phyloP scores from a whole-genome alignment of 768 basidiomycete genomes.

The Trametes elegans region DNA sequence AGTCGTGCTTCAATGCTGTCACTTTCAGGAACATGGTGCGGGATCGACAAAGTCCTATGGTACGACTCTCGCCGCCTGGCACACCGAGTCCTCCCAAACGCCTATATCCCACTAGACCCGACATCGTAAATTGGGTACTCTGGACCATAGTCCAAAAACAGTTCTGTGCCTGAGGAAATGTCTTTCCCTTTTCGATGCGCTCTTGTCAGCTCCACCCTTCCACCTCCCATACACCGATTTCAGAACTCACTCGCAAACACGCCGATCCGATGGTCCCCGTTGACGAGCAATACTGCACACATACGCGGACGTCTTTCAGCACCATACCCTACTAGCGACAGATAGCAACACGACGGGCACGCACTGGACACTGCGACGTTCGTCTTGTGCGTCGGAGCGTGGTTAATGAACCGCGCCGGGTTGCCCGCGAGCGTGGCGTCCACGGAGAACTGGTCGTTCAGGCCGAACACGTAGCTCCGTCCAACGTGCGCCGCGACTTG shows the following conservation, averaged over 20 bases:
- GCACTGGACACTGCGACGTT: constrained; percentile 51
- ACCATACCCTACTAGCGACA: not conserved
- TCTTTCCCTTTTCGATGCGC: no score
- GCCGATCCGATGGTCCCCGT: constrained; percentile 67
- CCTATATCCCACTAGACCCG: no score
- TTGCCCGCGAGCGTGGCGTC: constrained; percentile 61
- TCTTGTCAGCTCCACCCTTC: not conserved
- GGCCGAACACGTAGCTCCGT: constrained; percentile 61
- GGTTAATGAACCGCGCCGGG: constrained; percentile 68
- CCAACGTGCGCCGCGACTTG: constrained; percentile 47
- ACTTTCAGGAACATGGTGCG: no score
- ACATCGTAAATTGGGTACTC: constrained; percentile 37
- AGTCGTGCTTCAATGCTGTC: no score
- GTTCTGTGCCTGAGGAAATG: constrained; percentile 44
- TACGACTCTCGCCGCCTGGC: no score
- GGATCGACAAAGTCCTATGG: no score
- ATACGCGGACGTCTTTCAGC: no score
- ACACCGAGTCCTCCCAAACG: no score
- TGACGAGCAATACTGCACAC: constrained; percentile 50
- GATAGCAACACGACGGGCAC: constrained; percentile 8
- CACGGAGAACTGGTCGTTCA: constrained; percentile 47
- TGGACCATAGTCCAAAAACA: constrained; percentile 59
- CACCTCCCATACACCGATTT: not conserved
- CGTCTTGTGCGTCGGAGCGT: constrained; percentile 33
- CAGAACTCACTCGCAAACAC: constrained; percentile 51